These are phyloP conservation scores for Trichoderma brevicompactum DNA, from an alignment of 2,329 filamentous ascomycete species.

Conservation along the genomic window DNA sequence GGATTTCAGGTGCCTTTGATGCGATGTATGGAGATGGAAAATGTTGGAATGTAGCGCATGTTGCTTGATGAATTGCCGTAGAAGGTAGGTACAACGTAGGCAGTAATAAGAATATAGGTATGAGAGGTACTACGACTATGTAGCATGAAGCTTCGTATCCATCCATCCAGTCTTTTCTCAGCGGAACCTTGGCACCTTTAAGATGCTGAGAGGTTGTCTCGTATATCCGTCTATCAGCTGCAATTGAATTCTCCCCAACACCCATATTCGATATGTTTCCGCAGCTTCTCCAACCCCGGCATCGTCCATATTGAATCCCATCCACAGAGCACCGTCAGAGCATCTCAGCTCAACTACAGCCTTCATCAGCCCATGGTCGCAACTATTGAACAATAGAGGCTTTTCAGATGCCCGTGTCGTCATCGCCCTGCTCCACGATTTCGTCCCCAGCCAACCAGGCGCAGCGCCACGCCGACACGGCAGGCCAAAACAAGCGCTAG, in stretches of 20 bases:
- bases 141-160: no score
- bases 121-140: no score
- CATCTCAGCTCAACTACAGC: not conserved
- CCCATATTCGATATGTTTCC: not conserved
- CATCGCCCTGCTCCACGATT: constrained; percentile 30
- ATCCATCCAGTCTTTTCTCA: no score
- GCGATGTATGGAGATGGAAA: no score
- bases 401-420: constrained; percentile 30
- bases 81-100: no score
- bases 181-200: not conserved
- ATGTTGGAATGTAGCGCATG: not conserved
- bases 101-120: no score
- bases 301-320: not conserved
- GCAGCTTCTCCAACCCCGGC: not conserved
- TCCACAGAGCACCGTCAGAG: no score
- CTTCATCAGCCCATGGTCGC: no score
- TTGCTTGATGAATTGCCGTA: no score
- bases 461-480: constrained; percentile 1
- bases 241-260: no score
- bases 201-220: not conserved
- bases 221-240: not conserved
- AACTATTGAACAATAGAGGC: not conserved
- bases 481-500: not conserved
- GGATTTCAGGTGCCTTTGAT: not conserved
- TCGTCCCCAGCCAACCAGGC: not conserved